Conservation (phyloP, 352 stramenopile species). For the Phytophthora podocarpi region DNA sequence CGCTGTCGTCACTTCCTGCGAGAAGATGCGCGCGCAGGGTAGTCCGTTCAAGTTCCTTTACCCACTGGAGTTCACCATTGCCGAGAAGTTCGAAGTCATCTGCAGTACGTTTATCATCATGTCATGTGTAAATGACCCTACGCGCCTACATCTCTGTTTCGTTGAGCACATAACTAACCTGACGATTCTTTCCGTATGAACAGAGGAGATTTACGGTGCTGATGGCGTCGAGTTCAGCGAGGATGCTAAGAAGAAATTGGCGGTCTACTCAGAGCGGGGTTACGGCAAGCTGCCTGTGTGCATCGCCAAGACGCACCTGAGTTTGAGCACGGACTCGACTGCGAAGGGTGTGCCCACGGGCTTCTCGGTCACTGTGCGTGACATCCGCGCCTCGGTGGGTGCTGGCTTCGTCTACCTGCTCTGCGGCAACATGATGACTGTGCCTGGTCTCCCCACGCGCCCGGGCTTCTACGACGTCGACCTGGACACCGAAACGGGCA, state of each 20-base stretch:
- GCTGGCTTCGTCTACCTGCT: constrained; percentile 96
- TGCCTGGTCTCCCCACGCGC: constrained; percentile 97
- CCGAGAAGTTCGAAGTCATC: constrained; percentile 97
- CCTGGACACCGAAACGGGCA: constrained; percentile 93
- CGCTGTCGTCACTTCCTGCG: constrained; percentile 94
- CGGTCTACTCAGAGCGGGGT: constrained; percentile 84
- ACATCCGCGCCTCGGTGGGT: constrained; percentile 95
- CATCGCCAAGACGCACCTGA: constrained; percentile 99
- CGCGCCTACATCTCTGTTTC: constrained; percentile 1
- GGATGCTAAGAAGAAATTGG: constrained; percentile 94
- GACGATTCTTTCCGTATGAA: neutral
- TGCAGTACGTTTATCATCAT: constrained; percentile 88
- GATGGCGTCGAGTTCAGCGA: constrained; percentile 95
- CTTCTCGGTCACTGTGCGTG: constrained; percentile 94
- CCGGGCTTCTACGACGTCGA: constrained; percentile 99
- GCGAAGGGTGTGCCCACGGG: constrained; percentile 95
- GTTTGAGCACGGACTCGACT: constrained; percentile 94
- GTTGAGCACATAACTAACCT: constrained; percentile 6
- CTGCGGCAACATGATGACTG: constrained; percentile 98
- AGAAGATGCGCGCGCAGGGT: constrained; percentile 65
- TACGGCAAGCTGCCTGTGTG: constrained; percentile 92
- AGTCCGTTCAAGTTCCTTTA: constrained; percentile 97
- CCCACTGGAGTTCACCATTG: constrained; percentile 90
- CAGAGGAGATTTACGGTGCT: constrained; percentile 97
- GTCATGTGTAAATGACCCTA: constrained; percentile 20